A percentile compares a stretch with the other conserved stretches of the same genome.
Conservation (phyloP, 805 yeast genomes). For the Pichia heedii region DNA sequence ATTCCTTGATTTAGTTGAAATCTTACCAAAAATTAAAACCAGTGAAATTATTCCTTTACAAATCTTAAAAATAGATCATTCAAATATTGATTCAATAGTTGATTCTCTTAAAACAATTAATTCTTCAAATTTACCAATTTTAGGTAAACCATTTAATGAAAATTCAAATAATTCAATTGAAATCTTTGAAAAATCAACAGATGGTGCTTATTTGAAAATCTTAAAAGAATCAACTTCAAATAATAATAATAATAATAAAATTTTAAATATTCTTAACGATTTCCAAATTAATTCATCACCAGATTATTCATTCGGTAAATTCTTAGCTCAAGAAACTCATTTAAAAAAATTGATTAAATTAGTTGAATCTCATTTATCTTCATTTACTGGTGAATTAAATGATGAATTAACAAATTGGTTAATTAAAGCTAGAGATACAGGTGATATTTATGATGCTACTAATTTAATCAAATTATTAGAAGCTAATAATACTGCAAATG, state of each 20-base stretch:
- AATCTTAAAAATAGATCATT: constrained; percentile 33
- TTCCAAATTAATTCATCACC: constrained; percentile 59
- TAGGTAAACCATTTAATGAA: constrained; percentile 38
- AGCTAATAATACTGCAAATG: constrained; percentile 18
- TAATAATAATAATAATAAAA: constrained; percentile 31
- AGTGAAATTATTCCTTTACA: constrained; percentile 53
- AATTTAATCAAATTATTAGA: constrained; percentile 26
- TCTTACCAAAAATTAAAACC: constrained; percentile 34
- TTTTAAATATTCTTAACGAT: constrained; percentile 44
- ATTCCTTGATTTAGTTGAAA: constrained; percentile 65
- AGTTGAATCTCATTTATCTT: constrained; percentile 38
- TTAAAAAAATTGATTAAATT: constrained; percentile 35
- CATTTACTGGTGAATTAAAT: constrained; percentile 40
- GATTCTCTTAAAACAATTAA: constrained; percentile 45
- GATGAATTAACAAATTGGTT: constrained; percentile 66
- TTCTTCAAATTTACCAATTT: constrained; percentile 41
- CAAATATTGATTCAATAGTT: constrained; percentile 35
- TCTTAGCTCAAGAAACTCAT: constrained; percentile 46
- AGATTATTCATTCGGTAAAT: constrained; percentile 81
- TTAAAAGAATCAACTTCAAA: constrained; percentile 45
- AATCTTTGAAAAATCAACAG: constrained; percentile 54
- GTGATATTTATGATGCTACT: constrained; percentile 23
- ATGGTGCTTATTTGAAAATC: constrained; percentile 64
- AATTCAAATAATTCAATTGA: constrained; percentile 12
- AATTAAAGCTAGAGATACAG: constrained; percentile 35